Conservation (phyloP, 257 asterid species). For the Ophiorrhiza pumila region DNA sequence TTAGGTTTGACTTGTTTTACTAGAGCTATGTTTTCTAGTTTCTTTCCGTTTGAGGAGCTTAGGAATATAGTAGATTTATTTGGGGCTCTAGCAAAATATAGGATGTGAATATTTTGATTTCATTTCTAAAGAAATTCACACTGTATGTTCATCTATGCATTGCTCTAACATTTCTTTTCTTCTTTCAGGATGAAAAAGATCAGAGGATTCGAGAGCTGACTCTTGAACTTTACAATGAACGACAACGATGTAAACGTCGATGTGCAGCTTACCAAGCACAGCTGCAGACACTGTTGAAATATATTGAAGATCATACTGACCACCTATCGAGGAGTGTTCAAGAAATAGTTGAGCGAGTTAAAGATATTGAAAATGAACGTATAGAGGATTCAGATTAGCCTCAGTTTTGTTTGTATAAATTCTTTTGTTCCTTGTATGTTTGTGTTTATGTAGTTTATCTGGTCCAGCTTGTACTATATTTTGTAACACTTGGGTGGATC, state of each 20-base stretch:
- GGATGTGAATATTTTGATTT: neutral
- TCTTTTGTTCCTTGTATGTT: neutral
- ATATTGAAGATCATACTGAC: constrained; percentile 22
- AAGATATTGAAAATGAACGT: constrained; percentile 14
- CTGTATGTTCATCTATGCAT: neutral
- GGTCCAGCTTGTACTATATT: neutral
- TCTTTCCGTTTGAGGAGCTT: neutral
- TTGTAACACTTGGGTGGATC: neutral
- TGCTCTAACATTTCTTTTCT: neutral
- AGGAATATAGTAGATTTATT: neutral
- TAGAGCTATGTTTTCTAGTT: neutral
- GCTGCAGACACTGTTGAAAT: constrained; percentile 20
- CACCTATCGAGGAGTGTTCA: constrained; percentile 23
- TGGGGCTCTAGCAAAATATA: neutral
- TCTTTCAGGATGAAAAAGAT: constrained; percentile 26
- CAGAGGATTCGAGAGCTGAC: constrained; percentile 28
- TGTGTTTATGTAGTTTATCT: neutral
- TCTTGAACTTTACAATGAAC: constrained; percentile 26
- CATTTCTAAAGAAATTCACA: neutral
- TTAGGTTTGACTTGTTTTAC: neutral
- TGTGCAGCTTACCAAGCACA: constrained; percentile 31
- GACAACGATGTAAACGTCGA: constrained; percentile 20
- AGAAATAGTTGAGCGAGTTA: constrained; percentile 25
- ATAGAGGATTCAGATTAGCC: constrained; percentile 11
- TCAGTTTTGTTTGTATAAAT: neutral